Evolutionary conservation across 768 basidiomycete species (phyloP).

Genomic region (Pisolithus microcarpus): DNA sequence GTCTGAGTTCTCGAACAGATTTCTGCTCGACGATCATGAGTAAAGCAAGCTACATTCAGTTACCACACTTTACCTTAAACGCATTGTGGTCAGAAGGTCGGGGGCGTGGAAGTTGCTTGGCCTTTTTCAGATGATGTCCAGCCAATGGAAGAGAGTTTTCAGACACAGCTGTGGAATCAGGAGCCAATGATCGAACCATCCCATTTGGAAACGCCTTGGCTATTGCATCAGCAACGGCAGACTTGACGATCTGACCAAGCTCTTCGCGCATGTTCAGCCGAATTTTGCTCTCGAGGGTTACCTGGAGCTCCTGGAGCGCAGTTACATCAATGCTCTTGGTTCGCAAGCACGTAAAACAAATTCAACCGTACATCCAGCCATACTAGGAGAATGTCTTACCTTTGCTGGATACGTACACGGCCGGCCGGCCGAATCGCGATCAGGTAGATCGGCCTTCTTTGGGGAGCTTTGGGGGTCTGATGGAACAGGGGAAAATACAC

Average conservation of each 20-base stretch:
- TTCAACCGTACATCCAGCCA: neutral
- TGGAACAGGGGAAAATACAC: neutral
- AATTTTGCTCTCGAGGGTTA: neutral
- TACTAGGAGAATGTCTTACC: neutral
- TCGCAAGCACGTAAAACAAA: neutral
- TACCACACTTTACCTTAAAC: neutral
- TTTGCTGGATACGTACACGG: neutral
- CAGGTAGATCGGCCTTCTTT: neutral
- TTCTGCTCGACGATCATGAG: neutral
- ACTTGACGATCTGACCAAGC: neutral
- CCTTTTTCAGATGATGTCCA: neutral
- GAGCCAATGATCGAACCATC: neutral
- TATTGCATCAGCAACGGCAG: neutral
- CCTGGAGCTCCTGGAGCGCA: neutral
- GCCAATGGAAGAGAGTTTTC: neutral
- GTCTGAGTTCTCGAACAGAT: neutral
- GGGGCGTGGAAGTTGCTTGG: neutral
- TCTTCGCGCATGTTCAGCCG: neutral
- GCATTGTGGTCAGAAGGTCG: neutral
- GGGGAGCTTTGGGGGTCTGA: neutral
- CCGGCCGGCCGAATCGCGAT: neutral
- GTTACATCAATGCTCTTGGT: neutral
- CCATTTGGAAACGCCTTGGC: neutral
- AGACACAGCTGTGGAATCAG: neutral
- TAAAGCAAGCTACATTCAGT: neutral